phyloP scores from a whole-genome alignment of 371 early-diverging fungal species.

The Agmasoma carcini region DNA sequence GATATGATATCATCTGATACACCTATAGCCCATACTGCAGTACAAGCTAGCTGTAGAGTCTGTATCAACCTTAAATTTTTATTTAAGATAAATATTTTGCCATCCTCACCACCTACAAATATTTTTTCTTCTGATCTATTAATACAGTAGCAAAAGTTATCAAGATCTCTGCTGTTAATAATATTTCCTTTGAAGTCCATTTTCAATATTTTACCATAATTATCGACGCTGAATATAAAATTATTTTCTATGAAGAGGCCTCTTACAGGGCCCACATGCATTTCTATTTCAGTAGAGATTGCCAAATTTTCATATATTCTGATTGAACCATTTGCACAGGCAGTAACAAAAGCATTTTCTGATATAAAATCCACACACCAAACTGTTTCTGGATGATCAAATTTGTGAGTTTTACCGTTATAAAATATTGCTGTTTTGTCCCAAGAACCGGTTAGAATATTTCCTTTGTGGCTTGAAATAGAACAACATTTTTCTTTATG shows the following conservation, averaged over 20 bases:
- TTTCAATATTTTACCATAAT: constrained; percentile 44
- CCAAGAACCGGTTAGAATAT: constrained; percentile 47
- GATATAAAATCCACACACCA: constrained; percentile 41
- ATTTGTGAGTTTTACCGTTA: neutral
- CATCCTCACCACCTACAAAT: constrained; percentile 47
- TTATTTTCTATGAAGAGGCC: constrained; percentile 28
- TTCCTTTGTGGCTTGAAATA: constrained; percentile 16
- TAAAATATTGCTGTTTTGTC: constrained; percentile 39
- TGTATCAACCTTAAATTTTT: constrained; percentile 18
- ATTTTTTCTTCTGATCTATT: constrained; percentile 2
- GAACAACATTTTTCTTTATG: constrained; percentile 50
- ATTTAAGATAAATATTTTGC: constrained; percentile 33
- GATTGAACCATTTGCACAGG: constrained; percentile 45
- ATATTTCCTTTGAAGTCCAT: constrained; percentile 25
- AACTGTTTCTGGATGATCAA: constrained; percentile 38
- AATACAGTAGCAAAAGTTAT: constrained; percentile 38
- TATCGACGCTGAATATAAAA: constrained; percentile 43
- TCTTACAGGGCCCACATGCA: constrained; percentile 43
- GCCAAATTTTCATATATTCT: constrained; percentile 31
- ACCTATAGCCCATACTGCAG: constrained; percentile 41
- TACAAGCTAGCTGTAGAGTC: constrained; percentile 12
- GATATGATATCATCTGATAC: constrained; percentile 15
- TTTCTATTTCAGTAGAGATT: constrained; percentile 10
- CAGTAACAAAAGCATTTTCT: constrained; percentile 38
- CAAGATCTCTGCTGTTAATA: constrained; percentile 17